These are phyloP conservation scores for Biscogniauxia sp. DNA, from an alignment of 2,329 filamentous ascomycete genomes.

Conservation along the genomic window DNA sequence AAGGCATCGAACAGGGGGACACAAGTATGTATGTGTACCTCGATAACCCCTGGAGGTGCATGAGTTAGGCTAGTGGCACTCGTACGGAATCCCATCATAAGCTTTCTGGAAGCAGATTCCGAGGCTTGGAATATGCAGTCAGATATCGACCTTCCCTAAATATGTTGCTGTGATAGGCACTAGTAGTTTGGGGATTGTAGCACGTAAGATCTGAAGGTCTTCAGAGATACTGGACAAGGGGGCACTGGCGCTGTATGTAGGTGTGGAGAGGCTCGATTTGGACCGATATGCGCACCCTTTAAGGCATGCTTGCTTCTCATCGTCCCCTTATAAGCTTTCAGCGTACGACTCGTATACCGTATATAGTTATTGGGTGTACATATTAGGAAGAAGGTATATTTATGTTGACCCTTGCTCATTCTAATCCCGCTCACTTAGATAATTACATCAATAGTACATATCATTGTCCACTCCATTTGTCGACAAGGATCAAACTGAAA, in stretches of 20 bases:
- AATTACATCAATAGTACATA: not conserved
- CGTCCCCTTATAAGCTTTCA: not conserved
- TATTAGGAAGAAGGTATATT: not conserved
- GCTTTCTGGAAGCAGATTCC: not conserved
- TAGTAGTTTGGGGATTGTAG: not conserved
- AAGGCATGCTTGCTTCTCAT: not conserved
- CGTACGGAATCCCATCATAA: conserved; percentile 6
- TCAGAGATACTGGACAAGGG: not conserved
- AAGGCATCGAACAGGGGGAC: conserved; percentile 8
- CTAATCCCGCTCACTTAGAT: not conserved
- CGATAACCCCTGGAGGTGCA: conserved; percentile 17
- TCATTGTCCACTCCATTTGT: not conserved
- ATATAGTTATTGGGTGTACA: not conserved
- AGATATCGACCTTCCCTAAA: not conserved
- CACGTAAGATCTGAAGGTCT: not conserved
- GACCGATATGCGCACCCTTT: not conserved
- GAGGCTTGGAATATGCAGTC: not conserved
- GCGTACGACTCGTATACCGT: not conserved
- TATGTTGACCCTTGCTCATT: not conserved
- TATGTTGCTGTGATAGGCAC: not conserved
- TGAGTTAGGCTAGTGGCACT: conserved; percentile 9
- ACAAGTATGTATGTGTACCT: conserved; percentile 22
- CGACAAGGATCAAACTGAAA: not conserved
- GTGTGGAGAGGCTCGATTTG: not conserved
- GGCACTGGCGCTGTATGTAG: not conserved